These are phyloP conservation scores for Diplodia sapinea DNA, from an alignment of 2,329 filamentous ascomycete species.

Conservation along the genomic window DNA sequence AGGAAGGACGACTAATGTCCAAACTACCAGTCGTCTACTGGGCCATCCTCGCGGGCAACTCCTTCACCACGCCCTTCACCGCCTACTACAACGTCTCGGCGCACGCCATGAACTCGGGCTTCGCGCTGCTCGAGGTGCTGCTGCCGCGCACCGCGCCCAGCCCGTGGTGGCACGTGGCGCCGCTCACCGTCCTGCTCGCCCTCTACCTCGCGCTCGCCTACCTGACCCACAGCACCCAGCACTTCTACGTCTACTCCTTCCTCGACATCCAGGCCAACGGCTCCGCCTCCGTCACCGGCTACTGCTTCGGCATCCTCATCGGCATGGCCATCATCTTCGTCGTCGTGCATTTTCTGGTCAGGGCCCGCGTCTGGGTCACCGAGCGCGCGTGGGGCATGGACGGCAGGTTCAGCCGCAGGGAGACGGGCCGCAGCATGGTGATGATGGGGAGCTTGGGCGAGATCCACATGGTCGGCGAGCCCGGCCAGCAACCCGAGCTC, in stretches of 20 bases:
- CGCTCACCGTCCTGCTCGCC: slow-evolving; percentile 71
- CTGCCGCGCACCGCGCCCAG: slow-evolving; percentile 69
- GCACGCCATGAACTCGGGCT: slow-evolving; percentile 75
- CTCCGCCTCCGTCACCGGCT: slow-evolving; percentile 65
- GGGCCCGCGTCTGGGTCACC: slow-evolving; percentile 49
- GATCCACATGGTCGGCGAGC: neutral
- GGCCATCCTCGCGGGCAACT: slow-evolving; percentile 45
- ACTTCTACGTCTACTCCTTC: slow-evolving; percentile 79
- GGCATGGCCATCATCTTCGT: slow-evolving; percentile 49
- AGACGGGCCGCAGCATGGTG: neutral
- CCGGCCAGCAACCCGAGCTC: neutral
- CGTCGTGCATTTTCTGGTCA: slow-evolving; percentile 49
- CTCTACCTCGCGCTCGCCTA: slow-evolving; percentile 78
- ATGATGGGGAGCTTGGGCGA: neutral
- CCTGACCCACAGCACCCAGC: slow-evolving; percentile 70
- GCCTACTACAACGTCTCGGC: slow-evolving; percentile 69
- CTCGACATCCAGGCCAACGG: slow-evolving; percentile 63
- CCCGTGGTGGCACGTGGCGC: slow-evolving; percentile 69
- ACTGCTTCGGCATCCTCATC: slow-evolving; percentile 60
- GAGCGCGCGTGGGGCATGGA: slow-evolving; percentile 52
- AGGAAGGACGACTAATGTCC: neutral
- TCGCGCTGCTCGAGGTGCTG: slow-evolving; percentile 77
- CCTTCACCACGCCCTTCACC: slow-evolving; percentile 45
- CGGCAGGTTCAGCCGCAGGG: slow-evolving; percentile 44
- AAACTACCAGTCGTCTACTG: slow-evolving; percentile 49